phyloP scores from a whole-genome alignment of 2,329 filamentous ascomycete species.

The Penicillium sp. region DNA sequence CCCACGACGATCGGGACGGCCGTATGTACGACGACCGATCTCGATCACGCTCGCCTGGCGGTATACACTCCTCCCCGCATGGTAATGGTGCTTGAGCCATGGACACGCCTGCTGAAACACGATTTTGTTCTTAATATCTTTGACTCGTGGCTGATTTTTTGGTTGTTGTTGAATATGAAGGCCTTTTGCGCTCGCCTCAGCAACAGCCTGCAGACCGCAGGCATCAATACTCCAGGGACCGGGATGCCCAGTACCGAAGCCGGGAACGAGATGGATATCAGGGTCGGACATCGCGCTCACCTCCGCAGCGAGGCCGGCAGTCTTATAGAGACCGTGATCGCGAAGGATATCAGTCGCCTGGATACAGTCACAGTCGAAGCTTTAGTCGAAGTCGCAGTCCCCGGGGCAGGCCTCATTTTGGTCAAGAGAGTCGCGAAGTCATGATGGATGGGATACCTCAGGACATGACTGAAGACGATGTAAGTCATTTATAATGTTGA shows the following conservation, averaged over 20 bases:
- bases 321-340: constrained; percentile 44
- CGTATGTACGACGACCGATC: constrained; percentile 46
- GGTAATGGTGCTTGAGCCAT: constrained; percentile 30
- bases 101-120: constrained; percentile 16
- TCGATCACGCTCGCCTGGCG: constrained; percentile 41
- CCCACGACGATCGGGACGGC: constrained; percentile 37
- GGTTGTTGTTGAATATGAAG: constrained; percentile 29
- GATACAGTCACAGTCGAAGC: constrained; percentile 36
- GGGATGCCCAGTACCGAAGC: constrained; percentile 30
- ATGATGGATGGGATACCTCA: constrained; percentile 49
- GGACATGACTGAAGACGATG: constrained; percentile 49
- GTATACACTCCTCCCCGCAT: constrained; percentile 45
- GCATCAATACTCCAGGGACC: constrained; percentile 32
- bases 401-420: constrained; percentile 36
- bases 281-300: constrained; percentile 31
- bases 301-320: constrained; percentile 34
- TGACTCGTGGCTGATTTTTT: constrained; percentile 37
- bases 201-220: constrained; percentile 37
- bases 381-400: constrained; percentile 36
- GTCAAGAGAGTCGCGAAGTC: constrained; percentile 45
- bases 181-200: constrained; percentile 33
- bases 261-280: constrained; percentile 36
- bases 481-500: constrained; percentile 31
- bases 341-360: constrained; percentile 44
- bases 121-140: constrained; percentile 9